Base-by-base conservation (phyloP, 805 yeast genomes). In the Zygosaccharomyces bailii region DNA sequence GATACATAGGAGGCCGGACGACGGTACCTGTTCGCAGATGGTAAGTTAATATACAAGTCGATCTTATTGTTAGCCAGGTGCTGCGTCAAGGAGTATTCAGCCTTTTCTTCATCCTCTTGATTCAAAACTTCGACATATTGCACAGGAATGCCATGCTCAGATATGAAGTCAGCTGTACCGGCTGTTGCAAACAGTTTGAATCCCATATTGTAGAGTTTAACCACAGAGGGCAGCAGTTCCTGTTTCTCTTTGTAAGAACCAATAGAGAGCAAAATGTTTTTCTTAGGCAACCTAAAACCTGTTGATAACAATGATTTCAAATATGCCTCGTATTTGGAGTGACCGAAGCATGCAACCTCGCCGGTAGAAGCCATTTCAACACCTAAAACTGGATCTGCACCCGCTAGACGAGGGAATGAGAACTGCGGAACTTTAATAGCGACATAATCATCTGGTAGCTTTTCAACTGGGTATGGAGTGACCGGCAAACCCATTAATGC, bases 341-440 rank as follows among this genome's bases (percentile, higher is more conserved):
- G 88, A 61, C 99, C 99, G 64, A 93, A 91, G 52, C 95, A 80
- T 39, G 99, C 99, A 62, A 90, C 97, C 69, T 89, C 98, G 76
- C 98, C 98, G 50, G 98, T 91, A 23, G 97, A 91, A 14, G 98
- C 96, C 98, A 91, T 91, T 72, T 91, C 98, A 53, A 91, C 98
- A 72, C 98, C 98, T 54, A 91, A 75, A 50, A 91, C 89, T 43
- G 98, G 98, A 67, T 91, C 98, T 44, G 98, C 98, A 57, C 98
- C 98, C 38, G 96, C 86, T 55, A 91, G 77, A 68, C 98, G 82
- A 23, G 97, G 85, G 82, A 93, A 91, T 5, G 97, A 90, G 71
- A 91, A 91, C 70, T 91, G 98, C 9, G 98, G 98, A 47, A 90
- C 97, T 74, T 91, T 91, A 50, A 89, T 81, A 49, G 96, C 96